These are phyloP conservation scores for Chenopodium suecicum DNA, from an alignment of 148 eudicot species.

Conservation along the genomic window DNA sequence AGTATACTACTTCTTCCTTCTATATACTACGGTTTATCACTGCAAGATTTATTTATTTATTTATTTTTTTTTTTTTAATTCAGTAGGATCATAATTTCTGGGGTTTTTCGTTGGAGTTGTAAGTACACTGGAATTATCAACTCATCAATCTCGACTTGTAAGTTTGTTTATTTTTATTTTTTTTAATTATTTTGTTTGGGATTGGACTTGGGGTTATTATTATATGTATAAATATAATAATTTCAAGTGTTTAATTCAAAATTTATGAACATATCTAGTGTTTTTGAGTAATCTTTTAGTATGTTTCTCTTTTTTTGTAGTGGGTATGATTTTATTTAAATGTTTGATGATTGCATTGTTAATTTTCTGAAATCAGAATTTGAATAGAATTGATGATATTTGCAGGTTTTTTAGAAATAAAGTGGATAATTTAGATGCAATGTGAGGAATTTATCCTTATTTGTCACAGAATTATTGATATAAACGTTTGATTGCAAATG, in stretches of 20 bases:
- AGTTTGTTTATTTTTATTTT: background rate
- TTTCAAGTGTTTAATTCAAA: too few species aligned
- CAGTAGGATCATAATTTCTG: background rate
- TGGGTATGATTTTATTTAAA: background rate
- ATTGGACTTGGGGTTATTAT: background rate
- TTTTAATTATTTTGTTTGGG: background rate
- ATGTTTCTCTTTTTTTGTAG: too few species aligned
- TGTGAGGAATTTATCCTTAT: slow-evolving; percentile 4
- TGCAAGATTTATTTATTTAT: too few species aligned
- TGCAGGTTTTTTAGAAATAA: slow-evolving; percentile 3
- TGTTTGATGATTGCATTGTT: background rate
- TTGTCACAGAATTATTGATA: background rate
- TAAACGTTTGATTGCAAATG: background rate
- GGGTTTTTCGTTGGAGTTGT: background rate
- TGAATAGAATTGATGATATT: background rate
- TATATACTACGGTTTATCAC: background rate
- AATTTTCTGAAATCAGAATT: background rate
- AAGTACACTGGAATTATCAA: slow-evolving; percentile 17
- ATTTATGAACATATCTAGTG: background rate
- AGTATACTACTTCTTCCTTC: background rate
- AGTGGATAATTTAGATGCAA: background rate
- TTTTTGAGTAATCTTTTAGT: background rate
- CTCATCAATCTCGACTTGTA: slow-evolving; percentile 22
- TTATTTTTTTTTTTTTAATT: too few species aligned
- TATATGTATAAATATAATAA: too few species aligned